Conservation (phyloP, 495 filamentous ascomycete genomes). For the Glarea lozoyensis region DNA sequence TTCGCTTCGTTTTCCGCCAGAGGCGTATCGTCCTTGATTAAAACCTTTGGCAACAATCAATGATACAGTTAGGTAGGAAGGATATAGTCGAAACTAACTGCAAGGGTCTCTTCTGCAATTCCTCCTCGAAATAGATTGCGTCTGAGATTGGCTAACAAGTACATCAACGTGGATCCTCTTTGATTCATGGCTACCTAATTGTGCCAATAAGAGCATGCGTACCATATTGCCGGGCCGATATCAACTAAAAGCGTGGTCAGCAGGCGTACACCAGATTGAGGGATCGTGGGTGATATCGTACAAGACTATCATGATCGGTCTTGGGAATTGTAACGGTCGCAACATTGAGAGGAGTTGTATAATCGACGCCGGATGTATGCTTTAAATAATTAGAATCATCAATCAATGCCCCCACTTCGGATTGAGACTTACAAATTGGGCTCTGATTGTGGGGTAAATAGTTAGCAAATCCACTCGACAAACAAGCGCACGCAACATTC, state of each 20-base stretch:
- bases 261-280: background rate
- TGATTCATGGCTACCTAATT: conserved; percentile 4
- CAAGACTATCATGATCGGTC: conserved; percentile 45
- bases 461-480: conserved; percentile 7
- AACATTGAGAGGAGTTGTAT: conserved; percentile 23
- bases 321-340: conserved; percentile 43
- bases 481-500: background rate
- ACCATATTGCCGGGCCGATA: conserved; percentile 32
- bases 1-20: conserved; percentile 16
- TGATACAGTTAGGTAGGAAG: background rate
- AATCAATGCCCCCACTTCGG: no score
- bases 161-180: conserved; percentile 6
- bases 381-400: conserved; percentile 15
- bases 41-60: conserved; percentile 32
- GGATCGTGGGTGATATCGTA: conserved; percentile 23
- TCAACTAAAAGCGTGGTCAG: conserved; percentile 14
- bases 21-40: conserved; percentile 38
- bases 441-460: conserved; percentile 13
- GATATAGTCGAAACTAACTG: conserved; percentile 35
- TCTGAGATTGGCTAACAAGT: conserved; percentile 46
- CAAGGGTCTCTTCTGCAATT: conserved; percentile 49
- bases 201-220: conserved; percentile 33
- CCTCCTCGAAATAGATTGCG: conserved; percentile 55
- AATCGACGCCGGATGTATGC: conserved; percentile 31
- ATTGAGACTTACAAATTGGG: conserved; percentile 18